These are phyloP conservation scores for Penicillium ochrochloron DNA, from an alignment of 495 filamentous ascomycete species.

Conservation along the genomic window DNA sequence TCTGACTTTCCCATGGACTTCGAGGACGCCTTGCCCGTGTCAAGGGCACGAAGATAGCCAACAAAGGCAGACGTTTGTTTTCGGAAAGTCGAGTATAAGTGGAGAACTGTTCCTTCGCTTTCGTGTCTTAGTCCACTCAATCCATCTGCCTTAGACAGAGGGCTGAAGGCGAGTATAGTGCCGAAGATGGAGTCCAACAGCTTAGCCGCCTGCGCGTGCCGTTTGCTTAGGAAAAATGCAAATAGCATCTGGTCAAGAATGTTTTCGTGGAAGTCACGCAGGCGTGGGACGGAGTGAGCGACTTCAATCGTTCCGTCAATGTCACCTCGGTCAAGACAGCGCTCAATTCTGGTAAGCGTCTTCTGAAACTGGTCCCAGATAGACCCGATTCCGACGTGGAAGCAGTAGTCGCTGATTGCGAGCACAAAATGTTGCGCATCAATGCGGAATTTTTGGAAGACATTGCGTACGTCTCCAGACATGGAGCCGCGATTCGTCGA, in stretches of 20 bases:
- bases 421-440: conserved; percentile 80
- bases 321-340: conserved; percentile 52
- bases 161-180: conserved; percentile 70
- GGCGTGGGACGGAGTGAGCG: conserved; percentile 57
- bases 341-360: conserved; percentile 67
- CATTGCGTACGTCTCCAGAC: conserved; percentile 43
- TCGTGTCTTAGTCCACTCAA: conserved; percentile 42
- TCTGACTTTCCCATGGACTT: conserved; percentile 37
- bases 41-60: conserved; percentile 42
- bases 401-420: conserved; percentile 71
- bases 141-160: conserved; percentile 50
- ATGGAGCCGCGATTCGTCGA: conserved; percentile 49
- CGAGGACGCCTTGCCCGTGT: conserved; percentile 53
- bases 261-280: conserved; percentile 74
- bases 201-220: conserved; percentile 64
- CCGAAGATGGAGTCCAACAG: conserved; percentile 80
- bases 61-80: conserved; percentile 71
- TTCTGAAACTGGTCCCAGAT: conserved; percentile 72
- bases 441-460: conserved; percentile 66
- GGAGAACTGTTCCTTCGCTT: conserved; percentile 48
- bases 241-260: conserved; percentile 81
- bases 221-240: conserved; percentile 64
- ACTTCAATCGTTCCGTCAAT: conserved; percentile 57
- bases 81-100: conserved; percentile 65
- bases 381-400: conserved; percentile 71